Evolutionary conservation across 805 yeast species (phyloP), one percentile per base, ranked within the genome.

Genomic region (Nakazawaea ernobii): DNA sequence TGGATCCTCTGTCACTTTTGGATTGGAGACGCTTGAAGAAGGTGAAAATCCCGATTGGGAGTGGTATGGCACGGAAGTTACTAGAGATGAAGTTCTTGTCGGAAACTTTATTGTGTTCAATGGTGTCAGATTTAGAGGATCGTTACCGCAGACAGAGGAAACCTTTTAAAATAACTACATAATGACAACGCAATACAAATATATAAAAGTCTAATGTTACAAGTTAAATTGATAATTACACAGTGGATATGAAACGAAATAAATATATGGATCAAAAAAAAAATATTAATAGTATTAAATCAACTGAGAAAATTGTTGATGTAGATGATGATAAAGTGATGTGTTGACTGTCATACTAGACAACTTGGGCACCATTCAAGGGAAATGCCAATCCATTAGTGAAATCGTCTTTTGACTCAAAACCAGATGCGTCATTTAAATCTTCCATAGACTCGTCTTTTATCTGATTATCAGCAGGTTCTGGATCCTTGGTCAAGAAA

Each of bases 401-500:
- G 39, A 44, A 44, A 15, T 39, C 43, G 26, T 44, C 48, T 27
- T 44, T 44, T 4, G 39, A 11, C 8, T 42, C 45, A 10, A 42
- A 42, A n/a, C 32, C 33, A 14, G 36, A 11, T 10, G 10, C 17
- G n/a, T 32, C 35, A 6, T 14, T 17, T 6, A 20, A 41, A 6
- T 20, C 32, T 5, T 41, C 37, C 17, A 29, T 14, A 9, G 35
- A 27, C 35, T 39, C 30, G 30, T 13, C 38, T 24, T 32, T 24
- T 3, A 13, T 9, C 11, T 10, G 29, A 8, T 30, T n/a, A 9
- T 24, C 42, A 15, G 15, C 30, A 7, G 10, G 24, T 20, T 40
- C 39, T 9, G 42, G 39, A 39, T 65, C 68, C 6, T 65, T 68
- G n/a, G 69, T 71, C 10, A 84, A 59, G 54, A 84, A 75, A 57